Conservation (phyloP, 2,329 filamentous ascomycete genomes). For the Alternaria brassicae region DNA sequence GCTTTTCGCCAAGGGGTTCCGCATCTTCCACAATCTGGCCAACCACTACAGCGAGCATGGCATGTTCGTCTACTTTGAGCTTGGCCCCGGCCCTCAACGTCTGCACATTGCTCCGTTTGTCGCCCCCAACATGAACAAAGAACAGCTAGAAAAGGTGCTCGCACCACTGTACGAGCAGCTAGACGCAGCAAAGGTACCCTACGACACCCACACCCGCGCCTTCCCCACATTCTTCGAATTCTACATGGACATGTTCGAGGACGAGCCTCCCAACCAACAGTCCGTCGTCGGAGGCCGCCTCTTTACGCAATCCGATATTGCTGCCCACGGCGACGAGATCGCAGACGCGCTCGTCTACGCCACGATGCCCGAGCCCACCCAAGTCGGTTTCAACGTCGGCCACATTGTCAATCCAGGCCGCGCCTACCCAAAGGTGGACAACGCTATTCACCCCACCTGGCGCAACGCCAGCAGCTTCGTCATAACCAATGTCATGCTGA, state of each 20-base stretch:
- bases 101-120: constrained; percentile 46
- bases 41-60: constrained; percentile 44
- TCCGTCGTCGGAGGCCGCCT: constrained; percentile 45
- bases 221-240: constrained; percentile 49
- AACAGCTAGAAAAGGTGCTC: constrained; percentile 35
- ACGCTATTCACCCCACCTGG: constrained; percentile 46
- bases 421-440: constrained; percentile 38
- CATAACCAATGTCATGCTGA: constrained; percentile 43
- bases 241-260: constrained; percentile 48
- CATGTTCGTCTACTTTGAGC: constrained; percentile 49
- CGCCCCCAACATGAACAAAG: constrained; percentile 41
- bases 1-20: constrained; percentile 38
- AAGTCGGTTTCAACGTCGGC: constrained; percentile 39
- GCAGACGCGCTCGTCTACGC: constrained; percentile 38
- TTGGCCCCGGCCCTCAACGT: constrained; percentile 32
- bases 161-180: constrained; percentile 40
- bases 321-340: constrained; percentile 30
- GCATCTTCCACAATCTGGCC: constrained; percentile 44
- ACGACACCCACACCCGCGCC: constrained; percentile 35
- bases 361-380: constrained; percentile 27
- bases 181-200: constrained; percentile 41
- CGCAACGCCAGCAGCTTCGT: constrained; percentile 47
- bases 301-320: constrained; percentile 42
- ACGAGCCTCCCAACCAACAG: constrained; percentile 40
- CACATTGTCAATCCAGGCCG: constrained; percentile 47